Conservation (phyloP, 2,329 filamentous ascomycete genomes). For the Pestalotiopsis sp. region DNA sequence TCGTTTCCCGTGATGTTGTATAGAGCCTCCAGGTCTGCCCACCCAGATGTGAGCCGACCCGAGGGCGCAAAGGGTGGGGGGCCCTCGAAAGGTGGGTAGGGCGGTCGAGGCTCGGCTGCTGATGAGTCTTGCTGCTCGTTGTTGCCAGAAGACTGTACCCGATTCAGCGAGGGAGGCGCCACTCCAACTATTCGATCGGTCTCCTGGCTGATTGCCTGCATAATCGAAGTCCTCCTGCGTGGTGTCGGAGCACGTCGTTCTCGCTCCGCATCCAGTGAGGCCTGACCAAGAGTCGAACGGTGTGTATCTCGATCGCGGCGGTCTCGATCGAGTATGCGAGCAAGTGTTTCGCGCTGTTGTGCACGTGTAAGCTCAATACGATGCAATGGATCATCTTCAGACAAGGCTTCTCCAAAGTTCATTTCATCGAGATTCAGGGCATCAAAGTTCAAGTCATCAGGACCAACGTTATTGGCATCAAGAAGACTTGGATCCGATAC, state of each 20-base stretch:
- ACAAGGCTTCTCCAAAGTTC: no score
- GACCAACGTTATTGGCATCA: neutral
- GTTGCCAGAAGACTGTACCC: slow-evolving; percentile 22
- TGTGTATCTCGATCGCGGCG: slow-evolving; percentile 31
- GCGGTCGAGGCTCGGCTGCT: neutral
- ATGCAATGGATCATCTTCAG: no score
- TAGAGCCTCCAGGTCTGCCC: slow-evolving; percentile 46
- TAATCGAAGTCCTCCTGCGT: slow-evolving; percentile 32
- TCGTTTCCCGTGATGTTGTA: slow-evolving; percentile 37
- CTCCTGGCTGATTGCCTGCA: slow-evolving; percentile 32
- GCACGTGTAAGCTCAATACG: slow-evolving; percentile 12
- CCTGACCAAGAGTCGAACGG: slow-evolving; percentile 23
- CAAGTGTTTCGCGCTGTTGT: slow-evolving; percentile 33
- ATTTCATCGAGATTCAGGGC: no score
- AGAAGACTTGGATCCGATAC: neutral
- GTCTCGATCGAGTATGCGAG: slow-evolving; percentile 34
- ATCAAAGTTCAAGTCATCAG: no score
- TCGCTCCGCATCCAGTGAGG: slow-evolving; percentile 30
- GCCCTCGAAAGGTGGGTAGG: slow-evolving; percentile 22
- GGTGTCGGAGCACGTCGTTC: slow-evolving; percentile 32
- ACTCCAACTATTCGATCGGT: slow-evolving; percentile 19
- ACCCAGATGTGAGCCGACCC: slow-evolving; percentile 34
- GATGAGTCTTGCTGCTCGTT: slow-evolving; percentile 16
- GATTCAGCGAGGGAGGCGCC: slow-evolving; percentile 20
- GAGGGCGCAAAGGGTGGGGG: slow-evolving; percentile 27